Conservation (phyloP, 1,284 basidiomycete genomes). For the Leccinum griseonigrum region DNA sequence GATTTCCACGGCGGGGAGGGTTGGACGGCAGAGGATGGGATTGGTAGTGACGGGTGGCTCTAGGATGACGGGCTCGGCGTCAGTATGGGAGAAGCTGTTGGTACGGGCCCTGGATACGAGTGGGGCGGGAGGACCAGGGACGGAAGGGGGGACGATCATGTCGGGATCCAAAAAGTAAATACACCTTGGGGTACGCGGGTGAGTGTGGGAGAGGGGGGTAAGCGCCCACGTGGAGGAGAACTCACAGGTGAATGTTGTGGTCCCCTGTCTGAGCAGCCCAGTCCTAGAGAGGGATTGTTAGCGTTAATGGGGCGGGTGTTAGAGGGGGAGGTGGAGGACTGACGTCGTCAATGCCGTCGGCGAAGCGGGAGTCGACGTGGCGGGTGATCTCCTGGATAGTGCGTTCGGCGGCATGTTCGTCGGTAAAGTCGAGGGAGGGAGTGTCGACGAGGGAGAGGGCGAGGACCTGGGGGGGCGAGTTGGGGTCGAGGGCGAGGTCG, state of each 20-base stretch:
- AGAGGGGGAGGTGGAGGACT: constrained; percentile 35
- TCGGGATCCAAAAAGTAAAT: constrained; percentile 81
- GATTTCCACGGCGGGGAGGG: constrained; percentile 77
- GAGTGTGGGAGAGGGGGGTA: constrained; percentile 17
- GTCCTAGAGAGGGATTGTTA: constrained; percentile 43
- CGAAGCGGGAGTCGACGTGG: constrained; percentile 64
- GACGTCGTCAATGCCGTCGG: constrained; percentile 68
- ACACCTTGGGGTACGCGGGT: constrained; percentile 47
- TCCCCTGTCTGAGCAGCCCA: constrained; percentile 64
- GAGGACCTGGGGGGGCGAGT: constrained; percentile 44
- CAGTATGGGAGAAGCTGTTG: constrained; percentile 66
- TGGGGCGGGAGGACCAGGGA: constrained; percentile 58
- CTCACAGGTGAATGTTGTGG: constrained; percentile 78
- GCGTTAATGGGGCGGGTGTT: constrained; percentile 4
- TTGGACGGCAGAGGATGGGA: constrained; percentile 60
- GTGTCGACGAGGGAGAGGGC: constrained; percentile 75
- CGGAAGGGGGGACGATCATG: constrained; percentile 64
- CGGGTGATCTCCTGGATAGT: constrained; percentile 60
- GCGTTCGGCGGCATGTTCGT: constrained; percentile 57
- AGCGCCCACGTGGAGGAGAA: constrained; percentile 30
- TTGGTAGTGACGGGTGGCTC: constrained; percentile 74
- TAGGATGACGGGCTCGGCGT: constrained; percentile 71
- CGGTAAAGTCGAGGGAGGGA: constrained; percentile 67
- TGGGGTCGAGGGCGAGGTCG: constrained; percentile 50
- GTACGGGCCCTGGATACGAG: constrained; percentile 61